Evolutionary conservation across 176 grass and related monocot genomes (phyloP).

Genomic region (Thalia dealbata): DNA sequence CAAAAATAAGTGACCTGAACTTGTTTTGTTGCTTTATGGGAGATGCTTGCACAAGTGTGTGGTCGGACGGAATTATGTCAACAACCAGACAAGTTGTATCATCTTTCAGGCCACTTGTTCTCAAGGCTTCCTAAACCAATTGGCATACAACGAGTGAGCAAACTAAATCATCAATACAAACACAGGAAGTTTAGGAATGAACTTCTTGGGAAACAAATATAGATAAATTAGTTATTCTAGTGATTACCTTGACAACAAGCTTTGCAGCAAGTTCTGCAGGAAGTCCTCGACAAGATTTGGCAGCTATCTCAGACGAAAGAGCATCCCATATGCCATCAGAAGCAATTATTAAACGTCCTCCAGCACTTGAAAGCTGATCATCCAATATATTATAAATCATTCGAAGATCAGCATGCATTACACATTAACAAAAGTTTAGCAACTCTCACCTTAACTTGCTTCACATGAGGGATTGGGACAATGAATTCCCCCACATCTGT

Average conservation of each 20-base stretch:
- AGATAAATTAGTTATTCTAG: neutral
- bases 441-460: constrained; percentile 89
- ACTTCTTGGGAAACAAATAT: neutral
- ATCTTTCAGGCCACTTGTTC: constrained; percentile 90
- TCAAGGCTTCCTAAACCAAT: constrained; percentile 67
- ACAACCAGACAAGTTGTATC: constrained; percentile 95
- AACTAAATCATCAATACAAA: constrained; percentile 8
- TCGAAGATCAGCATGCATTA: neutral
- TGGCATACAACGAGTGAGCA: constrained; percentile 14
- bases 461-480: constrained; percentile 87
- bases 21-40: constrained; percentile 70
- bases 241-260: constrained; percentile 78
- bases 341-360: constrained; percentile 94
- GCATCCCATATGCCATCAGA: constrained; percentile 97
- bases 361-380: constrained; percentile 69
- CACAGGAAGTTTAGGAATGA: neutral
- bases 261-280: constrained; percentile 84
- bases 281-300: constrained; percentile 54
- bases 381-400: constrained; percentile 14
- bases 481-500: constrained; percentile 95
- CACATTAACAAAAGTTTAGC: neutral
- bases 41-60: constrained; percentile 40
- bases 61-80: constrained; percentile 73
- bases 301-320: constrained; percentile 68
- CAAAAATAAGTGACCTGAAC: constrained; percentile 65